Conservation (phyloP, 1,139 yeast species). For the Magnusiomyces ingens region DNA sequence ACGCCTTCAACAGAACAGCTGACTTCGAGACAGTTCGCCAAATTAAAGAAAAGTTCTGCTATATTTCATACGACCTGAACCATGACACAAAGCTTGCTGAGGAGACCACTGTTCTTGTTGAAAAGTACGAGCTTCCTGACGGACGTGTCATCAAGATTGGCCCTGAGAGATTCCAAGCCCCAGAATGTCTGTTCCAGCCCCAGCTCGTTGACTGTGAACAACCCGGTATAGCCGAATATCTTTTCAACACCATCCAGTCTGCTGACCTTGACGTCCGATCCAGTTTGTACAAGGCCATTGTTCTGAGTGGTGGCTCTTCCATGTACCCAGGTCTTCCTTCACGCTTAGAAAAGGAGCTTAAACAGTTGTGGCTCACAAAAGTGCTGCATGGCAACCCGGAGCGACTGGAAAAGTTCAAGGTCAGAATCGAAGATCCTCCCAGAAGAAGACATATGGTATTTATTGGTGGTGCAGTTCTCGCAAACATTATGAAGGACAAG, state of each 20-base stretch:
- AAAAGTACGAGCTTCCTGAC: slow-evolving; percentile 89
- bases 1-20: slow-evolving; percentile 96
- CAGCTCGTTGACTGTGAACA: slow-evolving; percentile 94
- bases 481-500: slow-evolving; percentile 96
- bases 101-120: slow-evolving; percentile 91
- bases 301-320: slow-evolving; percentile 92
- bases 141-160: slow-evolving; percentile 93
- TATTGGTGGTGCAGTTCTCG: slow-evolving; percentile 97
- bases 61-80: slow-evolving; percentile 89
- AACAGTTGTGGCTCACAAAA: slow-evolving; percentile 89
- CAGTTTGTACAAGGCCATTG: slow-evolving; percentile 84
- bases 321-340: slow-evolving; percentile 99
- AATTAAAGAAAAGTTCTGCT: slow-evolving; percentile 91
- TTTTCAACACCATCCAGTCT: slow-evolving; percentile 85
- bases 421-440: slow-evolving; percentile 97
- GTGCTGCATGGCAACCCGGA: slow-evolving; percentile 84
- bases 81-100: slow-evolving; percentile 81
- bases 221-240: slow-evolving; percentile 90
- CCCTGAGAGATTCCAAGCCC: slow-evolving; percentile 94
- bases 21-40: slow-evolving; percentile 98
- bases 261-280: slow-evolving; percentile 94
- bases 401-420: slow-evolving; percentile 85
- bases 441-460: slow-evolving; percentile 98
- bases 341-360: slow-evolving; percentile 88
- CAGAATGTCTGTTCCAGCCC: slow-evolving; percentile 97